phyloP scores from a whole-genome alignment of 441 rosid species.

The Mallotus japonicus region DNA sequence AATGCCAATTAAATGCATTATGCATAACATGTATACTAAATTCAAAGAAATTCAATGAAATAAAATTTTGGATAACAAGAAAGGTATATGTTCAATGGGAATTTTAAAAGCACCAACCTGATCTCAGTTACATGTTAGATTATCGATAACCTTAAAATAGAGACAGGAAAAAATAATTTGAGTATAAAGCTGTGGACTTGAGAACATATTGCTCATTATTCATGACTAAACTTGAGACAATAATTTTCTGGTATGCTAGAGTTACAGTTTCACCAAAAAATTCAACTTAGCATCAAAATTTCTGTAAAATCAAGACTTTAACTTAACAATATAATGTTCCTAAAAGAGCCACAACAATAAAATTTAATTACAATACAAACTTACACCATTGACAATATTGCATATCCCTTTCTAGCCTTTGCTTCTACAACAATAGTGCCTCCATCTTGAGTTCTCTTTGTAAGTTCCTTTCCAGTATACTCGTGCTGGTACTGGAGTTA shows the following conservation, averaged over 20 bases:
- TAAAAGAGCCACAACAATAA: background rate
- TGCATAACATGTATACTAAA: background rate
- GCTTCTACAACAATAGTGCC: conserved; percentile 56
- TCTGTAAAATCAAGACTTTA: background rate
- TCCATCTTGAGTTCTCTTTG: too few species aligned
- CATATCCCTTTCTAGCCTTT: conserved; percentile 98
- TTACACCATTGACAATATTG: conserved; percentile 98
- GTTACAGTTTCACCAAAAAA: background rate
- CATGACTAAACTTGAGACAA: background rate
- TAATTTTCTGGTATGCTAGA: background rate
- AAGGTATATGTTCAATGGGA: background rate
- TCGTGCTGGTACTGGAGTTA: conserved; percentile 92
- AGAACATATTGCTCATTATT: background rate
- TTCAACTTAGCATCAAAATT: background rate
- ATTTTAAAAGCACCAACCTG: background rate
- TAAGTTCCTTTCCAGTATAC: too few species aligned
- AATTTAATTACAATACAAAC: conserved; percentile 26
- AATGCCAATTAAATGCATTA: background rate
- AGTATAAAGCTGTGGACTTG: background rate
- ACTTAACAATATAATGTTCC: background rate
- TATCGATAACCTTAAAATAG: background rate
- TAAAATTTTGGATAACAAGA: background rate
- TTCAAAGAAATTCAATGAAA: background rate
- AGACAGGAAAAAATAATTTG: background rate
- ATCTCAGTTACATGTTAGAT: background rate